Conservation (phyloP, 371 early-diverging fungal genomes). For the Mucor mucedo region DNA sequence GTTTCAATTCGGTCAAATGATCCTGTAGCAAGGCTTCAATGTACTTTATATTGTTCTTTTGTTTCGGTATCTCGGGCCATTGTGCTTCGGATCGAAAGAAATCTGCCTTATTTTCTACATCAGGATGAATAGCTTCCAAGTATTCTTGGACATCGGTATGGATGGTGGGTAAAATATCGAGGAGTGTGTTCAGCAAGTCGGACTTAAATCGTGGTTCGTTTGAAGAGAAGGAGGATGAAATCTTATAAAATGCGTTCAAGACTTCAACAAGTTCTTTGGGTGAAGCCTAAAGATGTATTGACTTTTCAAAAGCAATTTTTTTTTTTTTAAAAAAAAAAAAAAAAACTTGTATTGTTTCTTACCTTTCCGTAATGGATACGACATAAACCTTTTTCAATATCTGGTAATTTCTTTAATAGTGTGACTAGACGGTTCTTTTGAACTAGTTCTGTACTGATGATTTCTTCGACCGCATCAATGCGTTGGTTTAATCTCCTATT, state of each 20-base stretch:
- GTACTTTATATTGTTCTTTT: constrained; percentile 49
- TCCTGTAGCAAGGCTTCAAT: constrained; percentile 52
- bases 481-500: constrained; percentile 68
- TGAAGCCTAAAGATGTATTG: constrained; percentile 40
- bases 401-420: constrained; percentile 59
- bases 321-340: too few relatives aligned
- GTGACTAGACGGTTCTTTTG: constrained; percentile 29
- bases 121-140: constrained; percentile 11
- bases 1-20: constrained; percentile 50
- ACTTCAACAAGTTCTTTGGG: constrained; percentile 66
- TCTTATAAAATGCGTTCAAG: constrained; percentile 55
- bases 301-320: neutral
- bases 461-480: constrained; percentile 69
- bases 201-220: constrained; percentile 37
- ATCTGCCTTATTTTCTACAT: constrained; percentile 36
- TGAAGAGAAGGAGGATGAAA: constrained; percentile 38
- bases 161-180: constrained; percentile 49
- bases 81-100: constrained; percentile 56
- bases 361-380: constrained; percentile 74
- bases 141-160: constrained; percentile 40
- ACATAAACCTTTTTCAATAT: constrained; percentile 78
- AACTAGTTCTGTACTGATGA: constrained; percentile 45
- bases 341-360: neutral
- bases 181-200: constrained; percentile 37
- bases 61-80: constrained; percentile 60